Percentiles rank a stretch among this genome's conserved stretches.
phyloP scores from a whole-genome alignment of 2,329 filamentous ascomycete genomes.

The Penicillium polonicum region DNA sequence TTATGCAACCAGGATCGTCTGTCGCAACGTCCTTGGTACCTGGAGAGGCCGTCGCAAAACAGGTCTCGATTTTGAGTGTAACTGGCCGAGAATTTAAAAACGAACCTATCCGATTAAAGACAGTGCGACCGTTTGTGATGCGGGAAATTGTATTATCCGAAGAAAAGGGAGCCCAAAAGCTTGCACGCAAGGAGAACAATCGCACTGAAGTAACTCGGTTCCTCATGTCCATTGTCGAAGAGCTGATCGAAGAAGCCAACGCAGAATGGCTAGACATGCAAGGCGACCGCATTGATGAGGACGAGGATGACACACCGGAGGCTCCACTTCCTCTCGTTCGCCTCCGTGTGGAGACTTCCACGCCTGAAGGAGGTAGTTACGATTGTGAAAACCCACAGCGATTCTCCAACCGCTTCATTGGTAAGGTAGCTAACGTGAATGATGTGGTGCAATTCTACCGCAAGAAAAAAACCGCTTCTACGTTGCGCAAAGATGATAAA shows the following conservation, averaged over 20 bases:
- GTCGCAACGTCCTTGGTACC: slow-evolving; percentile 89
- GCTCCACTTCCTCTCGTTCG: slow-evolving; percentile 80
- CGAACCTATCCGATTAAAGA: slow-evolving; percentile 79
- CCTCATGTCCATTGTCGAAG: slow-evolving; percentile 74
- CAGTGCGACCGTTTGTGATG: slow-evolving; percentile 87
- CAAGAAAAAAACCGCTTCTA: slow-evolving; percentile 67
- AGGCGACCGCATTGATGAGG: slow-evolving; percentile 53
- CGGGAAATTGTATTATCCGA: slow-evolving; percentile 74
- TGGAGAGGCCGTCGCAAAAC: slow-evolving; percentile 86
- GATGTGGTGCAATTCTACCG: slow-evolving; percentile 92
- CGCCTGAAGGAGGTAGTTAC: slow-evolving; percentile 79
- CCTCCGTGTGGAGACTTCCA: slow-evolving; percentile 85
- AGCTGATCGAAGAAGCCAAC: slow-evolving; percentile 83
- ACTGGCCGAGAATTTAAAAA: slow-evolving; percentile 78
- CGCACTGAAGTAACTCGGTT: slow-evolving; percentile 74
- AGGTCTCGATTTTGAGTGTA: slow-evolving; percentile 81
- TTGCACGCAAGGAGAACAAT: slow-evolving; percentile 82
- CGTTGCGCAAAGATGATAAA: slow-evolving; percentile 49
- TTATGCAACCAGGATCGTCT: slow-evolving; percentile 96
- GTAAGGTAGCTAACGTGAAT: slow-evolving; percentile 88
- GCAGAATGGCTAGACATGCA: slow-evolving; percentile 78
- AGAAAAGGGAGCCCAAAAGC: slow-evolving; percentile 71
- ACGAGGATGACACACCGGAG: slow-evolving; percentile 54
- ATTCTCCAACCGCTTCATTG: slow-evolving; percentile 88
- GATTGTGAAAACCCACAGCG: slow-evolving; percentile 94